Evolutionary conservation across 768 basidiomycete genomes (phyloP).

Genomic region (Inosperma sp.): DNA sequence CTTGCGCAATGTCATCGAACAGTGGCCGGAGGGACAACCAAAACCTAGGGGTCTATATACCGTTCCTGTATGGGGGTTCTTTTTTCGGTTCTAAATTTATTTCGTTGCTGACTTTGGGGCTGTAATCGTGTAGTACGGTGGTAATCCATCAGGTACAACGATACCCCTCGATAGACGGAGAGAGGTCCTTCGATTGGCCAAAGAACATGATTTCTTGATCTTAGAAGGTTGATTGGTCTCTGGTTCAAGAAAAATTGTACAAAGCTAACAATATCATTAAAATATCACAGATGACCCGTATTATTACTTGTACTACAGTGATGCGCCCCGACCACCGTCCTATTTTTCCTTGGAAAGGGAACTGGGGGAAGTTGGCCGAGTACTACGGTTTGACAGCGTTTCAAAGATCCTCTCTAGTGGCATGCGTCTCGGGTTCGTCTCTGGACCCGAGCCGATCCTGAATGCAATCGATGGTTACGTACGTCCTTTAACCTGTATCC

Average conservation of each 20-base stretch:
- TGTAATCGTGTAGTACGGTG: constrained; percentile 54
- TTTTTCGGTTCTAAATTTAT: not conserved
- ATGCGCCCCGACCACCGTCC: constrained; percentile 56
- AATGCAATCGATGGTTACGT: constrained; percentile 69
- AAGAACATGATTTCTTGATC: constrained; percentile 73
- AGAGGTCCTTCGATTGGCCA: constrained; percentile 67
- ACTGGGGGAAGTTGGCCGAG: constrained; percentile 65
- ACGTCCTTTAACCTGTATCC: constrained; percentile 23
- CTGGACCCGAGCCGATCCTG: constrained; percentile 66
- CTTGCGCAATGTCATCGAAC: not conserved
- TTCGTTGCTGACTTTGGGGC: not conserved
- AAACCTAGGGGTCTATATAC: no score
- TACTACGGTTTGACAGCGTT: constrained; percentile 85
- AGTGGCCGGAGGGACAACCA: no score
- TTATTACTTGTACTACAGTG: constrained; percentile 72
- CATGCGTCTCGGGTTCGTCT: constrained; percentile 76
- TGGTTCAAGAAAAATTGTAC: not conserved
- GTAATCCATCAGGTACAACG: constrained; percentile 84
- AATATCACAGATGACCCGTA: constrained; percentile 80
- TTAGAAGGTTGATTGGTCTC: constrained; percentile 61
- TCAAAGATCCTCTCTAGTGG: constrained; percentile 79
- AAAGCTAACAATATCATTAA: not conserved
- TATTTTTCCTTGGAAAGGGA: constrained; percentile 79
- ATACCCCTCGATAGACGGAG: constrained; percentile 63
- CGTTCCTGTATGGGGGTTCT: no score